A percentile compares a stretch with the other conserved stretches of the same genome.
Conservation (phyloP, 768 basidiomycete genomes). For the Solioccasus polychromus region DNA sequence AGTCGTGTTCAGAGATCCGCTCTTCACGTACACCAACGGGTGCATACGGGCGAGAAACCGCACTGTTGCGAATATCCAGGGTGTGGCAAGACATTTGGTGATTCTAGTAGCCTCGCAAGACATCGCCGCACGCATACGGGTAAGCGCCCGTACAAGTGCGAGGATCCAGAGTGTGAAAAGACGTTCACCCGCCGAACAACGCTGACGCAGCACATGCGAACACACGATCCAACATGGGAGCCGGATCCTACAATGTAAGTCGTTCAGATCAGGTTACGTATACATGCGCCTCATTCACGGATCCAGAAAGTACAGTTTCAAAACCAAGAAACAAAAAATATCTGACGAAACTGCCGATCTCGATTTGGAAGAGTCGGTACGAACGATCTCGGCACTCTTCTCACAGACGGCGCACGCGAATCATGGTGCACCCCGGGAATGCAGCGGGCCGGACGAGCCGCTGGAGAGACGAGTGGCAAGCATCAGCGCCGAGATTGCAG, state of each 20-base stretch:
- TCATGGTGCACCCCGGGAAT: conserved; percentile 32
- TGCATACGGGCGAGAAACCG: conserved; percentile 92
- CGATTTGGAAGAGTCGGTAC: conserved; percentile 69
- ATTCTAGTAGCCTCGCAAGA: conserved; percentile 88
- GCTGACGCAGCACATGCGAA: conserved; percentile 82
- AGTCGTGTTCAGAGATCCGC: conserved; percentile 67
- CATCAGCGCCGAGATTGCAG: conserved; percentile 78
- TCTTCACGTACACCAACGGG: conserved; percentile 82
- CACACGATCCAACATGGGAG: conserved; percentile 82
- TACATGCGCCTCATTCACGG: conserved; percentile 18
- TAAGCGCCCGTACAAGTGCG: conserved; percentile 84
- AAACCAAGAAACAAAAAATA: conserved; percentile 62
- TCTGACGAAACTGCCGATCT: conserved; percentile 50
- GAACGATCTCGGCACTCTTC: conserved; percentile 70
- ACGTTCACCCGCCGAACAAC: conserved; percentile 86
- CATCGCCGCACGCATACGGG: conserved; percentile 89
- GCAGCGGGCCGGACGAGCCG: conserved; percentile 34
- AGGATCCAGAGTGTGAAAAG: conserved; percentile 79
- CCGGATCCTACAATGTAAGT: conserved; percentile 80
- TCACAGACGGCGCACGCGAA: conserved; percentile 43
- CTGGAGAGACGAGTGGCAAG: conserved; percentile 69
- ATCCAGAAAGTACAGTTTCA: conserved; percentile 73
- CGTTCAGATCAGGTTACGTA: too few species aligned
- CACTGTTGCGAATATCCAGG: conserved; percentile 88
- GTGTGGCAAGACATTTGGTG: conserved; percentile 85